These are phyloP conservation scores for Trypanosoma caninum DNA, from an alignment of 208 protist genomes.

Conservation along the genomic window DNA sequence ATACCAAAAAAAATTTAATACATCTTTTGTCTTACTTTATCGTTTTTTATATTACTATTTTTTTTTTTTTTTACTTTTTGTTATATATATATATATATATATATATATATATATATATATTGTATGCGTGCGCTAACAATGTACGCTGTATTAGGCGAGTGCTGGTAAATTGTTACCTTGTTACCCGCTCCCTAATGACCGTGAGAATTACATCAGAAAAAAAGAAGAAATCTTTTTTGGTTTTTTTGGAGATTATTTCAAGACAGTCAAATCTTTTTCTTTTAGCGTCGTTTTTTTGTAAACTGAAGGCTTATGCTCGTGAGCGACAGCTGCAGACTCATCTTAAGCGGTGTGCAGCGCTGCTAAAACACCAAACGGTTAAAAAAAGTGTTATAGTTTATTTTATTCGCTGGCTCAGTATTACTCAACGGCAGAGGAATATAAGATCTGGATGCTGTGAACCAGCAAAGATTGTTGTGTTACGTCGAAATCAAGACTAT, in stretches of 20 bases:
- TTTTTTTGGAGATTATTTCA: background rate
- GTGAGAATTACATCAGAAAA: background rate
- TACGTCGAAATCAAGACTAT: constrained; percentile 54
- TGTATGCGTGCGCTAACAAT: too few relatives aligned
- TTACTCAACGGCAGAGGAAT: constrained; percentile 25
- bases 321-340: constrained; percentile 42
- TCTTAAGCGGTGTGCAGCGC: constrained; percentile 56
- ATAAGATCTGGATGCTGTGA: constrained; percentile 12
- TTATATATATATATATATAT: too few relatives aligned
- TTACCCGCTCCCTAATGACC: too few relatives aligned
- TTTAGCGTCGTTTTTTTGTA: constrained; percentile 28
- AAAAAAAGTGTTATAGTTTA: constrained; percentile 37
- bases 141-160: too few relatives aligned
- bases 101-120: too few relatives aligned
- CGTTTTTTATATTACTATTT: too few relatives aligned
- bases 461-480: constrained; percentile 40
- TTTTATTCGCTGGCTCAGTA: constrained; percentile 68
- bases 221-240: background rate
- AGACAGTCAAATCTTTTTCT: constrained; percentile 21
- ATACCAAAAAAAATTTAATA: too few relatives aligned
- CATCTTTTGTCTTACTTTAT: too few relatives aligned
- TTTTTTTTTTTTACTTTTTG: too few relatives aligned
- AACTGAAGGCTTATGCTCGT: constrained; percentile 31
- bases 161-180: too few relatives aligned
- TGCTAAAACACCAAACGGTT: constrained; percentile 52